Evolutionary conservation across 768 basidiomycete species (phyloP).

Genomic region (Inosperma sp.): DNA sequence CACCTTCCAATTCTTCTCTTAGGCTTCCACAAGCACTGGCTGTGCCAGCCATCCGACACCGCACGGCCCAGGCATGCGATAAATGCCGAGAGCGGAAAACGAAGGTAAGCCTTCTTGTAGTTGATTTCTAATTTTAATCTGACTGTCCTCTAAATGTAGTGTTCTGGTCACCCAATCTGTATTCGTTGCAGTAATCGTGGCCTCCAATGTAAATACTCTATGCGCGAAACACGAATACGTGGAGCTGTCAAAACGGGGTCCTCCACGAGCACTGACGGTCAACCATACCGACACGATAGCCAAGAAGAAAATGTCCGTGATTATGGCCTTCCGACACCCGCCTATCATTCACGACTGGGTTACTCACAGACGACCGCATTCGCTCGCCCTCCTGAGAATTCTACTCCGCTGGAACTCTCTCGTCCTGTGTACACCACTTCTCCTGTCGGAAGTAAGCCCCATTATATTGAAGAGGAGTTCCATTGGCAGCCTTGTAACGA

Average conservation of each 20-base stretch:
- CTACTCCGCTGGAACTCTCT: background rate
- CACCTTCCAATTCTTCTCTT: slow-evolving; percentile 1
- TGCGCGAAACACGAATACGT: slow-evolving; percentile 34
- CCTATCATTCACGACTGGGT: slow-evolving; percentile 21
- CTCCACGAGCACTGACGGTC: background rate
- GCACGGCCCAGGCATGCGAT: slow-evolving; percentile 52
- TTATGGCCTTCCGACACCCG: slow-evolving; percentile 17
- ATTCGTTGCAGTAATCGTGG: slow-evolving; percentile 46
- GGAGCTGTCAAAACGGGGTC: slow-evolving; percentile 4
- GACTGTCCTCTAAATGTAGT: slow-evolving; percentile 30
- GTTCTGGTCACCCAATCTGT: slow-evolving; percentile 55
- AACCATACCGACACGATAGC: background rate
- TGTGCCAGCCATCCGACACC: slow-evolving; percentile 31
- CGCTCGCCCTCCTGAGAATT: slow-evolving; percentile 6
- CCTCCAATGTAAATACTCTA: slow-evolving; percentile 47
- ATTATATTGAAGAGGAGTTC: too few relatives aligned
- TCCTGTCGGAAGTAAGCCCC: background rate
- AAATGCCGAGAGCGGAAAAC: slow-evolving; percentile 56
- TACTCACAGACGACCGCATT: slow-evolving; percentile 17
- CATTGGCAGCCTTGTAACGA: too few relatives aligned
- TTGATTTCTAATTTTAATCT: background rate
- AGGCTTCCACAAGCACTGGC: slow-evolving; percentile 9
- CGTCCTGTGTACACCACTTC: background rate
- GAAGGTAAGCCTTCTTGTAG: slow-evolving; percentile 35
- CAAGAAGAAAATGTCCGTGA: background rate